Conservation (phyloP, 768 basidiomycete species). For the Suillus luteus region DNA sequence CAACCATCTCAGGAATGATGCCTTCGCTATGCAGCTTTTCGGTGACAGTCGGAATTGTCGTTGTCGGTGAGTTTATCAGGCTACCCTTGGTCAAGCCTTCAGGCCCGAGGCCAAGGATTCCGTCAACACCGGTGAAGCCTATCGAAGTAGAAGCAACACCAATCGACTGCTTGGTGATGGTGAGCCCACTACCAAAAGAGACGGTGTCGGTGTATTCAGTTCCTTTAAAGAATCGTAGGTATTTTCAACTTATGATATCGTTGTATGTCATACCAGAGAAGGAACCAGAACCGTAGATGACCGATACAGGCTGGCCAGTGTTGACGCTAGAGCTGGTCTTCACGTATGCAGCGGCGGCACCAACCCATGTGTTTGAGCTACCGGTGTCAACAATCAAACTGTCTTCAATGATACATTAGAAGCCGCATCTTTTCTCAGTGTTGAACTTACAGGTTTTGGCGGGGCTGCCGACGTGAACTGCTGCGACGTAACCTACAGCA, state of each 20-base stretch:
- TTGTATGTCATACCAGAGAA: slow-evolving; percentile 47
- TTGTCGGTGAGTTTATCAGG: slow-evolving; percentile 4
- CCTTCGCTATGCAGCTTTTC: slow-evolving; percentile 50
- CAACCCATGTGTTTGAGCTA: slow-evolving; percentile 77
- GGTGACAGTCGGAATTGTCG: slow-evolving; percentile 54
- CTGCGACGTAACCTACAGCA: slow-evolving; percentile 34
- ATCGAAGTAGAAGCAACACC: slow-evolving; percentile 55
- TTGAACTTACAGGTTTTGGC: slow-evolving; percentile 47
- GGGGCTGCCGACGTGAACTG: slow-evolving; percentile 57
- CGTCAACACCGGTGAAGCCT: slow-evolving; percentile 55
- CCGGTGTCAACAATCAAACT: slow-evolving; percentile 57
- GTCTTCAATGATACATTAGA: slow-evolving; percentile 37
- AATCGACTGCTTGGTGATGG: slow-evolving; percentile 59
- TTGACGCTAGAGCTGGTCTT: slow-evolving; percentile 49
- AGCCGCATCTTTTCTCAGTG: neutral
- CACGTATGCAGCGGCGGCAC: slow-evolving; percentile 49
- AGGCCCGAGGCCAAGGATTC: slow-evolving; percentile 70
- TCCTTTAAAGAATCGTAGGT: slow-evolving; percentile 25
- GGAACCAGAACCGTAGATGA: slow-evolving; percentile 61
- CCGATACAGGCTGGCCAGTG: slow-evolving; percentile 50
- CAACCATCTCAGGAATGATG: slow-evolving; percentile 38
- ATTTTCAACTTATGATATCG: neutral
- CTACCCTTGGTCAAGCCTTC: slow-evolving; percentile 50
- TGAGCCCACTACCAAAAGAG: slow-evolving; percentile 49
- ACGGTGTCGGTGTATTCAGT: slow-evolving; percentile 55